Percentiles rank a stretch among this genome's conserved stretches.
phyloP scores from a whole-genome alignment of 2,329 filamentous ascomycete species.

The Xylariaceae sp. region DNA sequence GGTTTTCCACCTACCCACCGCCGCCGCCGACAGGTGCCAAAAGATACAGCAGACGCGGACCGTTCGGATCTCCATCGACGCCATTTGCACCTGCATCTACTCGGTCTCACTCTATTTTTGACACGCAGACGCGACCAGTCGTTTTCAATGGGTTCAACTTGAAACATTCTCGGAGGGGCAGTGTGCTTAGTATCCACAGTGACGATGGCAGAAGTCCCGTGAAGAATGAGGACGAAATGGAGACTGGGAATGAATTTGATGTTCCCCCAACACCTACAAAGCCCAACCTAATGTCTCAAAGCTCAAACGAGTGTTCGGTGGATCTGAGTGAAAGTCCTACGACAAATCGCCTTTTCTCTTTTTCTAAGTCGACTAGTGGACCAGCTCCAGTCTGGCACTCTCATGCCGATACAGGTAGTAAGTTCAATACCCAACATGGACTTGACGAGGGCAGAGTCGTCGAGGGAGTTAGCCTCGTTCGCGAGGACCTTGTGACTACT shows the following conservation, averaged over 20 bases:
- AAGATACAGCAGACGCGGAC: slow-evolving; percentile 60
- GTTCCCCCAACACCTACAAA: slow-evolving; percentile 95
- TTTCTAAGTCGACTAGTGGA: slow-evolving; percentile 42
- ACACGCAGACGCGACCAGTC: slow-evolving; percentile 58
- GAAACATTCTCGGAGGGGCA: slow-evolving; percentile 54
- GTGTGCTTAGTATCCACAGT: slow-evolving; percentile 77
- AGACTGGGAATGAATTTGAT: slow-evolving; percentile 57
- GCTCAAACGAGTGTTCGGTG: slow-evolving; percentile 32
- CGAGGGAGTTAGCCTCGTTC: slow-evolving; percentile 19
- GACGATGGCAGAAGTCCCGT: slow-evolving; percentile 64
- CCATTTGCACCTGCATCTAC: slow-evolving; percentile 67
- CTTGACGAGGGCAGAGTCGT: slow-evolving; percentile 16
- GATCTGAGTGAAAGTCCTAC: slow-evolving; percentile 47
- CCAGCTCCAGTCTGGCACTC: slow-evolving; percentile 23
- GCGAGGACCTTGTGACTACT: slow-evolving; percentile 28
- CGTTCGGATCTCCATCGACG: slow-evolving; percentile 77
- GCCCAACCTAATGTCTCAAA: slow-evolving; percentile 47
- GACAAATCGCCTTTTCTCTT: slow-evolving; percentile 43
- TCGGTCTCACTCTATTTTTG: slow-evolving; percentile 47
- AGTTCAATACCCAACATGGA: slow-evolving; percentile 37
- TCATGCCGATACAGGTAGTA: slow-evolving; percentile 36
- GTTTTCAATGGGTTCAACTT: slow-evolving; percentile 60
- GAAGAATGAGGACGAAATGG: slow-evolving; percentile 37
- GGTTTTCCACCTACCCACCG: slow-evolving; percentile 66
- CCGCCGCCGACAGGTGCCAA: slow-evolving; percentile 54